phyloP scores from a whole-genome alignment of 805 yeast genomes.

The Ogataea methanolica region DNA sequence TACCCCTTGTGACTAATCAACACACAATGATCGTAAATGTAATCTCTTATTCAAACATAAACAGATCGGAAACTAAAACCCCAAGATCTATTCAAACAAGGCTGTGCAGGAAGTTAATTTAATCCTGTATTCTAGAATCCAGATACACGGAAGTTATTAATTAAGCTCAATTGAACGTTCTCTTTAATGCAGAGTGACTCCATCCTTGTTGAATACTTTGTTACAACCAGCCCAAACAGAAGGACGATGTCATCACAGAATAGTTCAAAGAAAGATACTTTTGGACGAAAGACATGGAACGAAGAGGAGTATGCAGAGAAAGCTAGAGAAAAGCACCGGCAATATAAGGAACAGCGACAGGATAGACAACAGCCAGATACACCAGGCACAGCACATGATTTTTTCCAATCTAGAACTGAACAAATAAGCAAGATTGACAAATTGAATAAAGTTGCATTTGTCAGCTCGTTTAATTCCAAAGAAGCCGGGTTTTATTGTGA shows the following conservation, averaged over 20 bases:
- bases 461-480: slow-evolving; percentile 26
- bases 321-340: slow-evolving; percentile 30
- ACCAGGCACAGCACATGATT: slow-evolving; percentile 14
- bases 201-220: no score
- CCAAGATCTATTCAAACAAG: no score
- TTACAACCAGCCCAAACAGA: not conserved
- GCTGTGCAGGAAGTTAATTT: no score
- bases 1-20: no score
- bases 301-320: slow-evolving; percentile 54
- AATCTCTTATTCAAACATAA: no score
- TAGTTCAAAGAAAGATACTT: slow-evolving; percentile 13
- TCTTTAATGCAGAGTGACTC: not conserved
- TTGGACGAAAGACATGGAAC: slow-evolving; percentile 72
- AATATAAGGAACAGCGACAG: not conserved
- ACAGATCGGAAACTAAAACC: no score
- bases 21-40: no score
- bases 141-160: no score
- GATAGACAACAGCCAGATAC: slow-evolving; percentile 11
- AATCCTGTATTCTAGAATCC: no score
- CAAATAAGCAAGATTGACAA: slow-evolving; percentile 22
- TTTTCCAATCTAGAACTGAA: slow-evolving; percentile 18
- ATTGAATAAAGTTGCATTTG: slow-evolving; percentile 21
- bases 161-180: no score
- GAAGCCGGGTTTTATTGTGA: slow-evolving; percentile 86
- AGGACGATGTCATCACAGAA: not conserved